Percentiles rank a stretch among this genome's conserved stretches.
Evolutionary conservation across 352 stramenopile genomes (phyloP).

Genomic region (Halophytophthora batemanensis): DNA sequence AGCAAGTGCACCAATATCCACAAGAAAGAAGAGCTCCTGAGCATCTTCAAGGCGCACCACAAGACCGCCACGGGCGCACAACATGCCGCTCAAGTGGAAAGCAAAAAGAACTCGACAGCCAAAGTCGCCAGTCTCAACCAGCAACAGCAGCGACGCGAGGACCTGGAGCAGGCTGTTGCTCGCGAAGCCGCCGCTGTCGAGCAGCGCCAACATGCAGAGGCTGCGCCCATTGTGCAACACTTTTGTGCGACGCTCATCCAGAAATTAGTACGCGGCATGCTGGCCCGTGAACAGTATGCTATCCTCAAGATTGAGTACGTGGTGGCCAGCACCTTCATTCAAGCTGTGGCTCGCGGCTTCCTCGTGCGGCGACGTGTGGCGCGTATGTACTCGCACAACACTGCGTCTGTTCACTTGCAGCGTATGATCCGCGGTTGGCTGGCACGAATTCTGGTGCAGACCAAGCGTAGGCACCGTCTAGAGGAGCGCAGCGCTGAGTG

Average conservation of each 20-base stretch:
- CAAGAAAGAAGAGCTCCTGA: slow-evolving; percentile 70
- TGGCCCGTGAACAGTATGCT: slow-evolving; percentile 54
- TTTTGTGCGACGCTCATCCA: slow-evolving; percentile 82
- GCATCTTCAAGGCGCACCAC: slow-evolving; percentile 65
- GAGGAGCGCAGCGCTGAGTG: slow-evolving; percentile 19
- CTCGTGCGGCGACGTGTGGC: slow-evolving; percentile 56
- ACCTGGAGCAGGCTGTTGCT: slow-evolving; percentile 18
- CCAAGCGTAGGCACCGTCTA: slow-evolving; percentile 14
- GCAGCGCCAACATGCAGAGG: slow-evolving; percentile 12
- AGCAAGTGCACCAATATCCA: slow-evolving; percentile 50
- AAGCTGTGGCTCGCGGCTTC: slow-evolving; percentile 65
- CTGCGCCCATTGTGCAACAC: slow-evolving; percentile 43
- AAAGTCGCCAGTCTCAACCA: slow-evolving; percentile 22
- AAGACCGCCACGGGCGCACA: slow-evolving; percentile 45
- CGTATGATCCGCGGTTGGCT: slow-evolving; percentile 51
- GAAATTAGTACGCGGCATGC: slow-evolving; percentile 63
- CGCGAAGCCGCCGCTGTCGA: slow-evolving; percentile 8
- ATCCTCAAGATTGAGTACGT: slow-evolving; percentile 64
- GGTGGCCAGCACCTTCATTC: slow-evolving; percentile 76
- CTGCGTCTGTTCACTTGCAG: slow-evolving; percentile 58
- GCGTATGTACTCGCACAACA: slow-evolving; percentile 64
- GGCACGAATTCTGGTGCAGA: slow-evolving; percentile 30
- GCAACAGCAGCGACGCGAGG: slow-evolving; percentile 24
- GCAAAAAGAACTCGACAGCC: neutral
- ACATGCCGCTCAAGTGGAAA: slow-evolving; percentile 23